A percentile compares a stretch with the other conserved stretches of the same genome.
These are phyloP conservation scores for Waltiozyma sp. DNA, from an alignment of 1,139 yeast species.

Conservation along the genomic window DNA sequence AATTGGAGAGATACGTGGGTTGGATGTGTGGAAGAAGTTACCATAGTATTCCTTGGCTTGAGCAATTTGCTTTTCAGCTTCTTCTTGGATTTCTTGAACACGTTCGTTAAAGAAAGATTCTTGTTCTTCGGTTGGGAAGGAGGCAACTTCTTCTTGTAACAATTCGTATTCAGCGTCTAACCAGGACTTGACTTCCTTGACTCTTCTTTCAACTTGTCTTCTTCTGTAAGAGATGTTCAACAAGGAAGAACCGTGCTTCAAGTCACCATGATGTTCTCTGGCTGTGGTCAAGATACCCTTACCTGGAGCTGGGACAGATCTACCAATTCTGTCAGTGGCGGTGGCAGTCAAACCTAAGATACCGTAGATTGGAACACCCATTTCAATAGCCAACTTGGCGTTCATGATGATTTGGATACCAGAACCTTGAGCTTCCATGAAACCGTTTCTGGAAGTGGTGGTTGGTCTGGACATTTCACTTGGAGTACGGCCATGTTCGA, in stretches of 20 bases:
- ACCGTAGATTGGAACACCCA: conserved; percentile 99
- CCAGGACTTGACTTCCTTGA: conserved; percentile 73
- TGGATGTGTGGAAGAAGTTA: conserved; percentile 83
- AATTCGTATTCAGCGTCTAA: conserved; percentile 68
- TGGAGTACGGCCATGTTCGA: conserved; percentile 95
- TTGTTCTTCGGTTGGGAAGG: conserved; percentile 37
- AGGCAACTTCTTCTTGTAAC: conserved; percentile 60
- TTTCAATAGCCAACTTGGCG: conserved; percentile 84
- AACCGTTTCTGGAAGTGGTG: conserved; percentile 91
- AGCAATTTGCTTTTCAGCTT: conserved; percentile 73
- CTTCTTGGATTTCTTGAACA: conserved; percentile 77
- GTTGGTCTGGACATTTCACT: conserved; percentile 98
- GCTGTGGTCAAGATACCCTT: conserved; percentile 98
- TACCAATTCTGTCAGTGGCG: conserved; percentile 96
- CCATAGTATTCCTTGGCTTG: conserved; percentile 94
- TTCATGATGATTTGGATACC: conserved; percentile 97
- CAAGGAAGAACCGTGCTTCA: conserved; percentile 72
- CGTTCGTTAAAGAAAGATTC: conserved; percentile 62
- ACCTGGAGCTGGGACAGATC: conserved; percentile 99
- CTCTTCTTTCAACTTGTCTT: conserved; percentile 78
- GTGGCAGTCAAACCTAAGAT: conserved; percentile 90
- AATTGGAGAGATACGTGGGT: conserved; percentile 91
- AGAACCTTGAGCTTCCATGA: conserved; percentile 99
- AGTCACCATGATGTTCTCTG: conserved; percentile 78
- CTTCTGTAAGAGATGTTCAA: conserved; percentile 89